These are phyloP conservation scores for Venturia aucupariae DNA, from an alignment of 2,329 filamentous ascomycete species.

Conservation along the genomic window DNA sequence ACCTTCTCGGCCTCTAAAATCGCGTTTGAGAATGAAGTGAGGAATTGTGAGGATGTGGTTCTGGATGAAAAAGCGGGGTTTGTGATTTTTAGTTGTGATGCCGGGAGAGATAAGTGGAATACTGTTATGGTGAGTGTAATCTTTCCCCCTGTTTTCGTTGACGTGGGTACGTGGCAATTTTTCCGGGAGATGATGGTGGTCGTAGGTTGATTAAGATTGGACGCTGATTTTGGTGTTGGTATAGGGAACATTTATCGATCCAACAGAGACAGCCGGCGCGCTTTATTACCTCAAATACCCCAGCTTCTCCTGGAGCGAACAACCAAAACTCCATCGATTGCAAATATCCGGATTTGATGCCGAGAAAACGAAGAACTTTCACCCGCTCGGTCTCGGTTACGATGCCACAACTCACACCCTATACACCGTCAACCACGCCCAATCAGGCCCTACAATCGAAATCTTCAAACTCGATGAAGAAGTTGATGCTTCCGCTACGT, in stretches of 20 bases:
- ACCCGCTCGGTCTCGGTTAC: constrained; percentile 34
- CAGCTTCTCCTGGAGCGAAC: neutral
- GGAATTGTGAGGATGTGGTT: constrained; percentile 37
- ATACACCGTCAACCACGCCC: constrained; percentile 33
- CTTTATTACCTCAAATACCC: constrained; percentile 11
- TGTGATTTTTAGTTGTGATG: constrained; percentile 36
- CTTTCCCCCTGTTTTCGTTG: too few relatives aligned
- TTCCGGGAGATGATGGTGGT: too few relatives aligned
- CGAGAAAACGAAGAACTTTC: constrained; percentile 24
- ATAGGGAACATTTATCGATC: constrained; percentile 14
- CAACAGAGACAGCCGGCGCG: neutral
- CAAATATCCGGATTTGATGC: neutral
- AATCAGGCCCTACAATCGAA: constrained; percentile 25
- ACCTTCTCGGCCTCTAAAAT: constrained; percentile 24
- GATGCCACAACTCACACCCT: constrained; percentile 27
- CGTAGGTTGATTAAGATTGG: too few relatives aligned
- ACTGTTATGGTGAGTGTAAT: constrained; percentile 33
- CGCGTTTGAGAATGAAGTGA: constrained; percentile 27
- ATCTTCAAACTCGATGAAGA: constrained; percentile 23
- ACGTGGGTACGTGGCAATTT: too few relatives aligned
- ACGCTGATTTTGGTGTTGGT: neutral
- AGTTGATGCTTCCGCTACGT: constrained; percentile 20
- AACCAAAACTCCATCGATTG: neutral
- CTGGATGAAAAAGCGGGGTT: constrained; percentile 28
- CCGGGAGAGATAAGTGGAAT: constrained; percentile 35